Base-by-base conservation (phyloP, 768 basidiomycete genomes). In the Cyclocybe aegerita region DNA sequence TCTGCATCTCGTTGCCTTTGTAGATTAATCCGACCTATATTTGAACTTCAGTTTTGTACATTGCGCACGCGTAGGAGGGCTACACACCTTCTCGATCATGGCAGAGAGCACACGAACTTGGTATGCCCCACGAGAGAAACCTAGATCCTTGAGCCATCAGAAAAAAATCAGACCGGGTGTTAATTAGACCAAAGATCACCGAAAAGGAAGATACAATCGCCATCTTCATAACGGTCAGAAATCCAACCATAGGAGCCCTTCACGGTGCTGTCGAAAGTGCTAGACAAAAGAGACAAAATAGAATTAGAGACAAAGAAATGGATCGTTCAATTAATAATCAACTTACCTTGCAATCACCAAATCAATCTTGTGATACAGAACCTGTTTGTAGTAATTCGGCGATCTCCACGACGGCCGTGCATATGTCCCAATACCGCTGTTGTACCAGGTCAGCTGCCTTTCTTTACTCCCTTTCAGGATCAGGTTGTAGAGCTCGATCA, bases 61-160 rank as follows among this genome's bases (percentile, higher is more conserved):
- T 33, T 14, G 37, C 9, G 16, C 11, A 31, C 3, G 23, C 23
- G 17, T 14, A 46, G 16, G 35, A 32, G 17, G 46, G 10, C 7
- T 23, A n/a, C 46, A 2, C 23, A 71, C 77, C 46, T 50, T 64
- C n/a, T 69, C 50, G 14, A 77, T 74, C 76, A 77, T 77, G 15
- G 63, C 76, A 2, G 76, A 71, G 36, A 77, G 43, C 1, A 63
- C 69, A 23, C 76, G 68, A 3, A 69, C 72, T 57, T 76, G 76
- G 52, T 75, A 78, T 11, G 74, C 77, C 4, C 75, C 76, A n/a
- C 77, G 72, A 2, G 77, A 77, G 53, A 73, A 77, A 3, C 75
- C 75, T 77, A 42, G 29, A 42, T 41, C 8, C 46, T 14, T 33
- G 17, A 16, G 7, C 37, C 14, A 42, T 12, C 7, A 50, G 4